Base-by-base conservation (phyloP, 176 grass and related monocot species). In the Cocos nucifera region DNA sequence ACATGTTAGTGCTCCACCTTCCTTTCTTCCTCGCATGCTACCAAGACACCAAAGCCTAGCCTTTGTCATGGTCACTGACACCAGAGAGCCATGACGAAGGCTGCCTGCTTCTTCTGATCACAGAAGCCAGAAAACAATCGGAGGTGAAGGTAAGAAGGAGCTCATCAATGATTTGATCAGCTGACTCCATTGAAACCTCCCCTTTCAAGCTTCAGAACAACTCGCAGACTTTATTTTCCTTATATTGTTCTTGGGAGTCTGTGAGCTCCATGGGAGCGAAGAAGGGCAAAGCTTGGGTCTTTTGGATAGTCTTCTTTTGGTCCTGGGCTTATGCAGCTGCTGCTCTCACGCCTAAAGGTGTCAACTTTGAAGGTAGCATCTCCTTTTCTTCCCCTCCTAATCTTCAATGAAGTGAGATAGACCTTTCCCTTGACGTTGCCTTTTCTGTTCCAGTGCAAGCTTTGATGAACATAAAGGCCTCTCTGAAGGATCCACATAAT, bases 191-290 rank as follows among this genome's bases (percentile, higher is more conserved):
- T 39, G 1, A 19, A 29, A 14, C 17, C 15, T 17, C 7, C 17
- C n/a, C 58, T 19, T 22, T 0, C 58, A 61, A 61, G 27, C 58
- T 61, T 27, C 25, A 61, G 14, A 21, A 7, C 6, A 19, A 22
- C 19, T 8, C 54, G 21, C n/a, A 56, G 21, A 19, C n/a, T 10
- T 12, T 18, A 1, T 19, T 61, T 61, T 35, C 25, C 4, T 29
- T 4, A 18, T 35, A 15, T 35, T 24, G 23, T 61, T 19, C 25
- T 61, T 17, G n/a, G 58, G 58, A 30, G 58, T 4, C 25, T n/a
- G 25, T 3, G 58, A 35, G 58, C 19, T 61, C 58, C 27, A 61
- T 61, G 58, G 58, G 57, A 18, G 15, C 24, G n/a, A 60, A 29
- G 25, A 30, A 29, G 57, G 22, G 17, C 1, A 19, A 39, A 61